A percentile compares a stretch with the other conserved stretches of the same genome.
Conservation (phyloP, 768 basidiomycete genomes). For the Lenzites betulinus region DNA sequence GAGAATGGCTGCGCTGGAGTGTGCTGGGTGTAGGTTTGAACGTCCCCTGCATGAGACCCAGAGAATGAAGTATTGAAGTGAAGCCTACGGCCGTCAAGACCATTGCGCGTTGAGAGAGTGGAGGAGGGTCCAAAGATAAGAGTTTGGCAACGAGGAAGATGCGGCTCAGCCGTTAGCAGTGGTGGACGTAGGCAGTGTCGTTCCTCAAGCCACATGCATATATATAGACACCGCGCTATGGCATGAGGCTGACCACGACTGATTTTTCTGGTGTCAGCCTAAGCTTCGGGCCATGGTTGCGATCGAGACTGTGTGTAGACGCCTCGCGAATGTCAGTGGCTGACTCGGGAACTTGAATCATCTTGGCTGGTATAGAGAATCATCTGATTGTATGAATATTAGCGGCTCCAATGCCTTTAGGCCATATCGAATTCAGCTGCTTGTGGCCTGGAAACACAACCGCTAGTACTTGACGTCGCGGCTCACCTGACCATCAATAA, state of each 20-base stretch:
- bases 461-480: no score
- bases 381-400: no score
- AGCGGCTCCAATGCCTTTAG: no score
- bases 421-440: no score
- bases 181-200: background rate
- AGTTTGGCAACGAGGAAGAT: background rate
- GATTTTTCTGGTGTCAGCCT: background rate
- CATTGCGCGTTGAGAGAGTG: constrained; percentile 27
- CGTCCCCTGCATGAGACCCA: constrained; percentile 34
- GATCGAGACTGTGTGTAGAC: background rate
- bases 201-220: background rate
- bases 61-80: constrained; percentile 34
- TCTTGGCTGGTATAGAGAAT: no score
- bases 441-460: no score
- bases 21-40: constrained; percentile 32
- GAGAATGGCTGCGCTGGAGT: background rate
- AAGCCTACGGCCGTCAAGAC: constrained; percentile 29
- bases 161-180: background rate
- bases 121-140: background rate
- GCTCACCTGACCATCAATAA: no score
- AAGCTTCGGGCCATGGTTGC: background rate
- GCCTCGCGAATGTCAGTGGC: no score
- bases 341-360: no score
- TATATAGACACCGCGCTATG: background rate
- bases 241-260: background rate